phyloP scores from a whole-genome alignment of 2,329 filamentous ascomycete genomes.

The Paecilomyces sp. region DNA sequence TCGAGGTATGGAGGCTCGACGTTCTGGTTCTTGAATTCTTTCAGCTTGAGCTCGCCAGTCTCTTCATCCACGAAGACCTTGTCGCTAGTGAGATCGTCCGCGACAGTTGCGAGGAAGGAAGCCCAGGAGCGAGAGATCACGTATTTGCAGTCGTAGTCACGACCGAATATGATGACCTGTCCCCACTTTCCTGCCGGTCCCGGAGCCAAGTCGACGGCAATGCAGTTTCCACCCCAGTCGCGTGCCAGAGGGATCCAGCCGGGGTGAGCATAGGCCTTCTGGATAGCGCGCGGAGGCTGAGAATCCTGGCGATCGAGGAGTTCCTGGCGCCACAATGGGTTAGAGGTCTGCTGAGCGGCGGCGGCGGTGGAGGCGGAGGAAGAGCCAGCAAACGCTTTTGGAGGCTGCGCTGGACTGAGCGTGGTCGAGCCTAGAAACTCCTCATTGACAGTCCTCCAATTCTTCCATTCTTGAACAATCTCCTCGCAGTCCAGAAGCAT shows the following conservation, averaged over 20 bases:
- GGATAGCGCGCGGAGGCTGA: constrained; percentile 76
- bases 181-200: constrained; percentile 89
- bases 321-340: constrained; percentile 74
- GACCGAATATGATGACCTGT: constrained; percentile 91
- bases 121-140: constrained; percentile 91
- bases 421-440: constrained; percentile 65
- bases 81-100: constrained; percentile 82
- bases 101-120: constrained; percentile 74
- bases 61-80: constrained; percentile 94
- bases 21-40: constrained; percentile 81
- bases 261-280: constrained; percentile 87
- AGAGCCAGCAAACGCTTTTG: constrained; percentile 62
- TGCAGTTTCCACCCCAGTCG: constrained; percentile 98
- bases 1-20: constrained; percentile 92
- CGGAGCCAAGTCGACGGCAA: constrained; percentile 86
- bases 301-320: constrained; percentile 78
- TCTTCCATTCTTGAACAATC: constrained; percentile 94
- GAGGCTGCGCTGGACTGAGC: constrained; percentile 51
- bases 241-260: constrained; percentile 94
- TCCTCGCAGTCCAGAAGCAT: constrained; percentile 98
- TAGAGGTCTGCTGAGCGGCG: constrained; percentile 48
- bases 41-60: constrained; percentile 79
- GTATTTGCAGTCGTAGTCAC: constrained; percentile 98
- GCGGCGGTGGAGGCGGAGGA: constrained; percentile 55
- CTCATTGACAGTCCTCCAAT: constrained; percentile 89